phyloP scores from a whole-genome alignment of 345 rosid species.

The Corchorus capsularis region DNA sequence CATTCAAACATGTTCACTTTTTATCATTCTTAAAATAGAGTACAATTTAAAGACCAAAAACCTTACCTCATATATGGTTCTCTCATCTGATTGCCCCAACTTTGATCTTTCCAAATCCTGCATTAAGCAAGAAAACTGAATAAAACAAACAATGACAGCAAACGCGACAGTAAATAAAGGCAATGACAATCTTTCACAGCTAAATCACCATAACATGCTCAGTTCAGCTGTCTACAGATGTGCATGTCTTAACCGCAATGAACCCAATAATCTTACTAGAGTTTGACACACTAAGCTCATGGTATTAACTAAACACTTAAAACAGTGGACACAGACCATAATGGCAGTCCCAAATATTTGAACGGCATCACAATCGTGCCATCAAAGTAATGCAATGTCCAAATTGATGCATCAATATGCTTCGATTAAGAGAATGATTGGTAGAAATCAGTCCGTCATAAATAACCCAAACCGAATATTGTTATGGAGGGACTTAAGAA shows the following conservation, averaged over 20 bases:
- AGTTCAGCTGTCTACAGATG: neutral
- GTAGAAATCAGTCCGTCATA: neutral
- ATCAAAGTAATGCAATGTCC: neutral
- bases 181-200: neutral
- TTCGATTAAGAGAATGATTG: neutral
- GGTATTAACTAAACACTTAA: neutral
- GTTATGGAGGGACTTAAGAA: neutral
- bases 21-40: neutral
- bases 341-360: neutral
- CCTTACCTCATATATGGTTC: constrained; percentile 80
- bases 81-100: constrained; percentile 69
- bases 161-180: neutral
- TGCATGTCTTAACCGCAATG: neutral
- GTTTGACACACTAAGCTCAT: neutral
- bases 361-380: constrained; percentile 11
- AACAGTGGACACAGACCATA: neutral
- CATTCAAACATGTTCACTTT: constrained; percentile 32
- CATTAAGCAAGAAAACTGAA: constrained; percentile 7
- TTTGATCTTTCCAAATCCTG: constrained; percentile 73
- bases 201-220: neutral
- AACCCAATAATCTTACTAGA: neutral
- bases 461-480: neutral
- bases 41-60: constrained; percentile 13
- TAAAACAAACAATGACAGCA: constrained; percentile 1
- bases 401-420: neutral